Base-by-base conservation (phyloP, 1,284 basidiomycete species). In the Austroboletus niveus region DNA sequence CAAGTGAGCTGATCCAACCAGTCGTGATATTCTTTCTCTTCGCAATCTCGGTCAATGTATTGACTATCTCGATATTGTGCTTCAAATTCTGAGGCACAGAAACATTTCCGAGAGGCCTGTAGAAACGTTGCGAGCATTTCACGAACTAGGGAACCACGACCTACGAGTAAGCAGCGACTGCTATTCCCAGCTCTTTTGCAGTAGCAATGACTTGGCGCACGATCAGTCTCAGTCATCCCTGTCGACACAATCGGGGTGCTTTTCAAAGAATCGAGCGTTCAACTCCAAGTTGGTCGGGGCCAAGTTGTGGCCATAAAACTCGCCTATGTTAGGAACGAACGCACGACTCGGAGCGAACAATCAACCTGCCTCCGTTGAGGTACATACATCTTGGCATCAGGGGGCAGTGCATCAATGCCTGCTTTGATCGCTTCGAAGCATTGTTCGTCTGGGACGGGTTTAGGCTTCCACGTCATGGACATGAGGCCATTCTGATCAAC, bases 381-480 rank as follows among this genome's bases (percentile, higher is more conserved):
- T 79, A 53, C 70, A 75, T 79, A 53, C 70, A 75, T 73, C 61
- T 78, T 84, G 41, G 74, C 62, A 22, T 72, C 75, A 0, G 69
- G 51, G 8, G 76, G 76, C 24, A 77, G 66, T 1, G 78, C 75
- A 24, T 79, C 73, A 39, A 88, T 72, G 6, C 79, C 78, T 5
- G 83, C 79, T 62, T 81, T 84, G 72, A 88, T 83, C 6, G 81
- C 72, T 36, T 75, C 78, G 54, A 87, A 85, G 15, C 77, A 76
- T 17, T 78, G 70, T 50, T 81, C 77, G 49, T 87, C 81, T 0
- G 79, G 63, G 2, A 66, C 51, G 2, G 52, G 51, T 36, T 58
- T 42, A 22, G 44, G 42, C 17, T 41, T 62, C 63, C 53, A 62
- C 60, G 54, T 62, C 52, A 65, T 68, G 22, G 48, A 45, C 58